Base-by-base conservation (phyloP, 306 rosid species). In the Neltuma alba region DNA sequence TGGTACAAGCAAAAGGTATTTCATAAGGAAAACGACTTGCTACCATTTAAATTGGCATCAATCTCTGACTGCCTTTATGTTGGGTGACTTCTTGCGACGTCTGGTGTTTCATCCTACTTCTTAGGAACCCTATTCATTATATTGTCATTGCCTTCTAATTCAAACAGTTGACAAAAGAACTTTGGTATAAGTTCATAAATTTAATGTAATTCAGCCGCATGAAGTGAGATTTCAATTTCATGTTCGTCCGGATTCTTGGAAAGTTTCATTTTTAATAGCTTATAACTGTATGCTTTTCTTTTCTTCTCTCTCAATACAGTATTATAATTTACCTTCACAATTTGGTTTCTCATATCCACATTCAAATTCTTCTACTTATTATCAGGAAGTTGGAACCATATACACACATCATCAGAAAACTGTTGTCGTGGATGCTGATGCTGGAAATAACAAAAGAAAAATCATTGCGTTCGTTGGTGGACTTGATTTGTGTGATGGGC, bases 401-500 rank as follows among this genome's bases (percentile, higher is more conserved):
- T 94, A 94, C 83, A 92, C 99, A 13, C 99, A 94, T 87, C 99
- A 94, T 90, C 97, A 94, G 86, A 92, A 94, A 88, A 94, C 95
- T 25, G 89, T 94, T 28, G 90, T 92, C 73, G 97, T 92, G 81
- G 99, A 94, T 79, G 91, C 95, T 79, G 96, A 91, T 75, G 97
- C 95, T 72, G 99, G 95, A 69, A 67, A 86, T 85, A 73, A 74
- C 79, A 83, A 70, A 82, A 92, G 97, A 87, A 94, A 94, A 85
- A 89, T 94, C 67, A 68, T 91, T 64, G 95, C 99, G 70, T 94
- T 94, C 85, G 91, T 94, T 79, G 97, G 99, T 38, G 99, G 99
- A 76, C 97, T 94, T 58, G 99, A 92, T 86, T 80, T 94, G 77
- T 94, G 99, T 76, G 95, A 94, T 14, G 99, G 97, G n/a, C 88